Percentiles rank a stretch among this genome's conserved stretches.
phyloP scores from a whole-genome alignment of 2,329 filamentous ascomycete species.

The Neofusicoccum kwambonambiense region DNA sequence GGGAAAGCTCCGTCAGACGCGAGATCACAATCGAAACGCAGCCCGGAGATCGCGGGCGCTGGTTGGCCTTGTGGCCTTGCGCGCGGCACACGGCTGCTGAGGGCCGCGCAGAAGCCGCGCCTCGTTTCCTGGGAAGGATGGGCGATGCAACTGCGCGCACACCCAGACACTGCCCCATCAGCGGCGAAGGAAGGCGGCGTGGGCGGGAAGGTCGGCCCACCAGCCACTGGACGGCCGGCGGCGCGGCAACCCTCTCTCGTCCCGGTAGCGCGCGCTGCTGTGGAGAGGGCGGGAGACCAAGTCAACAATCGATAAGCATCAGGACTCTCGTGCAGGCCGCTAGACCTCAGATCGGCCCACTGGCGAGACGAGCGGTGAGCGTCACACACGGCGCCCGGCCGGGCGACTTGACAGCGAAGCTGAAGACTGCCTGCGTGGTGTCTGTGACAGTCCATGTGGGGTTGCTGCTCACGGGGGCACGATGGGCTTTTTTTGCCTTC shows the following conservation, averaged over 20 bases:
- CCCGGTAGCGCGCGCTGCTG: not conserved
- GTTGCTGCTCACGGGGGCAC: constrained; percentile 3
- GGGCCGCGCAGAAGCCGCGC: not conserved
- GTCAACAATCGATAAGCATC: constrained; percentile 6
- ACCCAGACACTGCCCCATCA: not conserved
- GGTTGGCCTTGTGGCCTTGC: constrained; percentile 14
- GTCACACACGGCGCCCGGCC: constrained; percentile 4
- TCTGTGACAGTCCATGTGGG: constrained; percentile 8
- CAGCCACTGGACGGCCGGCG: not conserved
- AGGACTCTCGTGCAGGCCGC: not conserved
- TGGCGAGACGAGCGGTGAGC: constrained; percentile 15
- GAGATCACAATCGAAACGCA: constrained; percentile 1
- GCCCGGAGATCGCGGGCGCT: not conserved
- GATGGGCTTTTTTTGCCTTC: not conserved
- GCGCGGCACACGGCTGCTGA: not conserved
- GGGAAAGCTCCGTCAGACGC: not conserved
- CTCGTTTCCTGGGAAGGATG: not conserved
- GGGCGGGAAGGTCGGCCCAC: not conserved
- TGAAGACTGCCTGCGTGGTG: constrained; percentile 8
- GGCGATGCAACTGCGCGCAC: not conserved
- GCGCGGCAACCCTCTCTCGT: too few species aligned
- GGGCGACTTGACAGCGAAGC: constrained; percentile 12
- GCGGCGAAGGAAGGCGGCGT: not conserved
- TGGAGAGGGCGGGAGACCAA: not conserved
- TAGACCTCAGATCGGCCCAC: not conserved